A percentile compares a stretch with the other conserved stretches of the same genome.
Evolutionary conservation across 2,329 filamentous ascomycete genomes (phyloP).

Genomic region (Furcasterigmium sp.): DNA sequence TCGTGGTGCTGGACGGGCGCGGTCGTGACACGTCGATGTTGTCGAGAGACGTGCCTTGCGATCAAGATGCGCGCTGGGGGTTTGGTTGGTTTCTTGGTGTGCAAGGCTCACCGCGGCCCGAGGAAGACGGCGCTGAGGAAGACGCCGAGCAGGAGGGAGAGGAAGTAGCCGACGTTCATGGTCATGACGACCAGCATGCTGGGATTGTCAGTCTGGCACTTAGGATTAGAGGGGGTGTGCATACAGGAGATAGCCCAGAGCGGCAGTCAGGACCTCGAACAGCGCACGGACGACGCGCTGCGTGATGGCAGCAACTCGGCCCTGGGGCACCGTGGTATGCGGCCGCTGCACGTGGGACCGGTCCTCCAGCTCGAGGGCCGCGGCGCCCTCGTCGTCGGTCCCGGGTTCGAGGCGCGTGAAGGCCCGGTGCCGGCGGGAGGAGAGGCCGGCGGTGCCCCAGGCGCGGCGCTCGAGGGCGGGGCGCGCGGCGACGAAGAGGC

Average conservation of each 20-base stretch:
- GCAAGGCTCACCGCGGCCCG: too few species aligned
- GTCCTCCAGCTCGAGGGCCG: not conserved
- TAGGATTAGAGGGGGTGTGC: not conserved
- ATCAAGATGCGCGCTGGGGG: not conserved
- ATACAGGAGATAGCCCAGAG: slow-evolving; percentile 70
- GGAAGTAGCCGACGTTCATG: slow-evolving; percentile 70
- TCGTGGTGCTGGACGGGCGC: too few species aligned
- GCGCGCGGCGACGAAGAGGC: slow-evolving; percentile 6
- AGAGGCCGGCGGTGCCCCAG: slow-evolving; percentile 1
- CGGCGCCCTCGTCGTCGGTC: not conserved
- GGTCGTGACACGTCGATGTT: too few species aligned
- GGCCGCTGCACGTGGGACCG: not conserved
- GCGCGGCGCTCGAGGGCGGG: slow-evolving; percentile 1
- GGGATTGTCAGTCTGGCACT: not conserved
- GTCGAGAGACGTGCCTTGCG: too few species aligned
- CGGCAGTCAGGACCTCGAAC: slow-evolving; percentile 4
- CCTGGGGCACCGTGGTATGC: not conserved
- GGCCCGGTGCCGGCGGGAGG: not conserved
- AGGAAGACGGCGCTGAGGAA: slow-evolving; percentile 73
- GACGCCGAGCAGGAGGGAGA: slow-evolving; percentile 62
- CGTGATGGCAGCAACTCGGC: not conserved
- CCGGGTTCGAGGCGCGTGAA: too few species aligned
- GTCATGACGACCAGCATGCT: slow-evolving; percentile 86
- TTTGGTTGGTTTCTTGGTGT: not conserved
- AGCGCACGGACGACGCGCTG: not conserved